Conservation (phyloP, 2,329 filamentous ascomycete species). For the Aspergillus versicolor region DNA sequence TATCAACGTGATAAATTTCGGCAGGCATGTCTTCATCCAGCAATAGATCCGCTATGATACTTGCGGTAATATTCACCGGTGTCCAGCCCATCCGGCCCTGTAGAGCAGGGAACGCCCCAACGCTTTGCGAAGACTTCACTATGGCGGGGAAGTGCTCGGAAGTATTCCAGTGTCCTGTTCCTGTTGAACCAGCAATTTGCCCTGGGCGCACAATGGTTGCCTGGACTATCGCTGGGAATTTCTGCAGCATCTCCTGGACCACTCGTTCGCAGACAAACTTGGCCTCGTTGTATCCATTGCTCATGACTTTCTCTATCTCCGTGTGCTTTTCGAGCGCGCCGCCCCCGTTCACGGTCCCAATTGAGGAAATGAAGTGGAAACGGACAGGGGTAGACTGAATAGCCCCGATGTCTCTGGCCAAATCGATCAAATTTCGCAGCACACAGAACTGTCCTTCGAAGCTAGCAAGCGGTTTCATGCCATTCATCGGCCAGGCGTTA, state of each 20-base stretch:
- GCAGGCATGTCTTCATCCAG: conserved; percentile 24
- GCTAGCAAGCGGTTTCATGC: conserved; percentile 13
- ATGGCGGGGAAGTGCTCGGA: conserved; percentile 53
- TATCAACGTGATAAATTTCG: conserved; percentile 47
- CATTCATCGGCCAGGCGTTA: conserved; percentile 33
- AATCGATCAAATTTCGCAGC: conserved; percentile 51
- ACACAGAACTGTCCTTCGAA: conserved; percentile 38
- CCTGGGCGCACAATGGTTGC: conserved; percentile 48
- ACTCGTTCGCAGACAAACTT: conserved; percentile 54
- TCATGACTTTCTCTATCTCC: conserved; percentile 40
- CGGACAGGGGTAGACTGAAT: not conserved
- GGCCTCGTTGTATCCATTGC: conserved; percentile 54
- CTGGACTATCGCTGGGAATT: conserved; percentile 44
- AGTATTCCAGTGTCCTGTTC: conserved; percentile 56
- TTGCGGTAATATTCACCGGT: conserved; percentile 46
- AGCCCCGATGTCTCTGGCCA: conserved; percentile 39
- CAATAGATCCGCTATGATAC: conserved; percentile 35
- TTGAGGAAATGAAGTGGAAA: conserved; percentile 47
- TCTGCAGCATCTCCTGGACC: conserved; percentile 49
- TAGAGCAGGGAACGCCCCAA: conserved; percentile 45
- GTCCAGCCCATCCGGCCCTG: conserved; percentile 46
- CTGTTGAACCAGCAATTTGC: conserved; percentile 54
- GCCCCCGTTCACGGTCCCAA: conserved; percentile 37
- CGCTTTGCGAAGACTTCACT: conserved; percentile 51
- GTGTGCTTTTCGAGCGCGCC: conserved; percentile 47